A percentile compares a stretch with the other conserved stretches of the same genome.
Conservation (phyloP, 176 grass and related monocot genomes). For the Aegilops speltoides region DNA sequence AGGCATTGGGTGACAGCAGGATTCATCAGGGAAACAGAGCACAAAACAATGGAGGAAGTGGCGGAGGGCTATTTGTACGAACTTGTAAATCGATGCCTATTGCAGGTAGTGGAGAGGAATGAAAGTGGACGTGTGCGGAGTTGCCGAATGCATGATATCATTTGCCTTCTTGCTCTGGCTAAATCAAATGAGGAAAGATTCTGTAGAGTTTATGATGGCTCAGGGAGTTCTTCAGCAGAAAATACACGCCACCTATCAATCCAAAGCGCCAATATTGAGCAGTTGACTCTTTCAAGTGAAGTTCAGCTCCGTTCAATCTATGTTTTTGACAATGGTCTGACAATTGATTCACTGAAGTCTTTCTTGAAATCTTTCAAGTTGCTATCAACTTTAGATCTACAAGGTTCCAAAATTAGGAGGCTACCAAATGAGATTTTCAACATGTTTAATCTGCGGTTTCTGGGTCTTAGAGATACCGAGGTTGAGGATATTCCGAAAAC, state of each 20-base stretch:
- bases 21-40: neutral
- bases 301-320: neutral
- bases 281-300: conserved; percentile 7
- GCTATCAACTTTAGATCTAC: conserved; percentile 11
- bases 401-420: neutral
- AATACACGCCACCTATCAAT: conserved; percentile 1
- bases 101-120: conserved; percentile 4
- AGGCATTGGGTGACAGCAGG: conserved; percentile 10
- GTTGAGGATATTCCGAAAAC: neutral
- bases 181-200: conserved; percentile 4
- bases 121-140: conserved; percentile 8
- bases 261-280: neutral
- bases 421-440: neutral
- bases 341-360: neutral
- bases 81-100: neutral
- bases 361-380: neutral
- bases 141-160: conserved; percentile 6
- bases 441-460: conserved; percentile 10
- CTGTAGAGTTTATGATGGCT: neutral
- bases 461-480: neutral
- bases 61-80: neutral
- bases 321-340: neutral
- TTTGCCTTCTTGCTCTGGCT: neutral
- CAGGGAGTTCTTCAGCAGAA: neutral
- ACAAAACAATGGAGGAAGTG: conserved; percentile 6